phyloP scores from a whole-genome alignment of 352 stramenopile genomes.

The Phytophthora quininea region DNA sequence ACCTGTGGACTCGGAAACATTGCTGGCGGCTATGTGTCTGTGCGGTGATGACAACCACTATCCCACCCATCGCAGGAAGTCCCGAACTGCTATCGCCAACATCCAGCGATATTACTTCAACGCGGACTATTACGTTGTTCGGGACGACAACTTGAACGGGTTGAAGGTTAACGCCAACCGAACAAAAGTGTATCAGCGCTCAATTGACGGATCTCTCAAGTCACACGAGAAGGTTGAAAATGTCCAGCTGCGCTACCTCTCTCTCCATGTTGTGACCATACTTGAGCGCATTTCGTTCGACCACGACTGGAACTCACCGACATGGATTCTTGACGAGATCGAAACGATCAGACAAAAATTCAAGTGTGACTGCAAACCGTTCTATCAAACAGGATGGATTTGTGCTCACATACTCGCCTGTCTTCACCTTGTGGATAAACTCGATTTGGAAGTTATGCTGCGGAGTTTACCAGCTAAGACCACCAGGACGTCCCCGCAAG shows the following conservation, averaged over 20 bases:
- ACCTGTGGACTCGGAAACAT: neutral
- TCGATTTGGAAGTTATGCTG: conserved; percentile 9
- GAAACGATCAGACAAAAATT: too few species aligned
- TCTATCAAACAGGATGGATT: conserved; percentile 15
- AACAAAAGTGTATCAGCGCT: neutral
- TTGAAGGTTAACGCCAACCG: neutral
- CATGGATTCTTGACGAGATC: conserved; percentile 10
- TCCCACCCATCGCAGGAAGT: conserved; percentile 1
- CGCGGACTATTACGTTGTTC: conserved; percentile 5
- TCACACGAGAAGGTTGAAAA: conserved; percentile 12
- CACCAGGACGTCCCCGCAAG: conserved; percentile 3
- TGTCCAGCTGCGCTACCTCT: conserved; percentile 13
- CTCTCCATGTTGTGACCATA: conserved; percentile 1
- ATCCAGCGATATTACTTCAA: conserved; percentile 10
- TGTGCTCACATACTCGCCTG: conserved; percentile 12
- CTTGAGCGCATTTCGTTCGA: conserved; percentile 7
- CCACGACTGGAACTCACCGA: neutral
- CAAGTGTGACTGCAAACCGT: conserved; percentile 14
- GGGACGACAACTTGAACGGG: conserved; percentile 6
- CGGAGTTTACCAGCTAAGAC: neutral
- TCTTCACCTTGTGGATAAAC: conserved; percentile 7
- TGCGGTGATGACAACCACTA: conserved; percentile 1
- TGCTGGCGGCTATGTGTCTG: neutral
- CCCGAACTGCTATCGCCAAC: neutral
- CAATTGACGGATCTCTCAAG: neutral